Percentiles rank a stretch among this genome's conserved stretches.
Evolutionary conservation across 768 basidiomycete species (phyloP).

Genomic region (Russula emetica): DNA sequence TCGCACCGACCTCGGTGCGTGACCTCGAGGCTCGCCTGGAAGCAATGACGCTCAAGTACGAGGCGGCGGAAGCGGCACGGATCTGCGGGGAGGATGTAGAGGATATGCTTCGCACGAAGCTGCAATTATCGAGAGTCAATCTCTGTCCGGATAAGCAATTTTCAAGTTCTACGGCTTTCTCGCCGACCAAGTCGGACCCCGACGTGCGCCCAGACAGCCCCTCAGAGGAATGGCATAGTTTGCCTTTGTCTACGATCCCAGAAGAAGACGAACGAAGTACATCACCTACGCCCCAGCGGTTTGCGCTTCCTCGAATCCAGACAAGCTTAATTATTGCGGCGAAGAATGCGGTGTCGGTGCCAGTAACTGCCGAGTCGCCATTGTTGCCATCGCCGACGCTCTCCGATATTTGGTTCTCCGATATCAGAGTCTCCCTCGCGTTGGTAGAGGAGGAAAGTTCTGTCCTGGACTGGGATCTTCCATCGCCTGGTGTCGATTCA

Average conservation of each 20-base stretch:
- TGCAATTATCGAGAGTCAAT: slow-evolving; percentile 8
- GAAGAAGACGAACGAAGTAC: slow-evolving; percentile 18
- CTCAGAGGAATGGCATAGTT: neutral
- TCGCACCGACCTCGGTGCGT: slow-evolving; percentile 4
- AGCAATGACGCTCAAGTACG: slow-evolving; percentile 23
- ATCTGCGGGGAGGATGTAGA: slow-evolving; percentile 26
- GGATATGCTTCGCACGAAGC: slow-evolving; percentile 17
- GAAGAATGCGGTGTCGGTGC: neutral
- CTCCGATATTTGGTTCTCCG: slow-evolving; percentile 27
- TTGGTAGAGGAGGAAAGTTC: slow-evolving; percentile 9
- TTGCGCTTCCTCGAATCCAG: slow-evolving; percentile 10
- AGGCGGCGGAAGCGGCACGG: slow-evolving; percentile 28
- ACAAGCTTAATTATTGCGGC: neutral
- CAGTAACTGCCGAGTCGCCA: slow-evolving; percentile 8
- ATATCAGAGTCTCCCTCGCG: slow-evolving; percentile 9
- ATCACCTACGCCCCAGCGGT: neutral
- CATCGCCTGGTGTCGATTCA: slow-evolving; percentile 16
- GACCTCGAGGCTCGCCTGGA: slow-evolving; percentile 18
- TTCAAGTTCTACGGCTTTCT: neutral
- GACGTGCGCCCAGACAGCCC: slow-evolving; percentile 4
- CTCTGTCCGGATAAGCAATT: neutral
- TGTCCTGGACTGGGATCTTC: slow-evolving; percentile 24
- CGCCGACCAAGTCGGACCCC: neutral
- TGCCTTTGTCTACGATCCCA: slow-evolving; percentile 11
- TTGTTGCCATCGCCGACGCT: slow-evolving; percentile 19